Evolutionary conservation across 2,329 filamentous ascomycete genomes (phyloP), one percentile per base, ranked within the genome.

Genomic region (Drechslerella dactyloides): DNA sequence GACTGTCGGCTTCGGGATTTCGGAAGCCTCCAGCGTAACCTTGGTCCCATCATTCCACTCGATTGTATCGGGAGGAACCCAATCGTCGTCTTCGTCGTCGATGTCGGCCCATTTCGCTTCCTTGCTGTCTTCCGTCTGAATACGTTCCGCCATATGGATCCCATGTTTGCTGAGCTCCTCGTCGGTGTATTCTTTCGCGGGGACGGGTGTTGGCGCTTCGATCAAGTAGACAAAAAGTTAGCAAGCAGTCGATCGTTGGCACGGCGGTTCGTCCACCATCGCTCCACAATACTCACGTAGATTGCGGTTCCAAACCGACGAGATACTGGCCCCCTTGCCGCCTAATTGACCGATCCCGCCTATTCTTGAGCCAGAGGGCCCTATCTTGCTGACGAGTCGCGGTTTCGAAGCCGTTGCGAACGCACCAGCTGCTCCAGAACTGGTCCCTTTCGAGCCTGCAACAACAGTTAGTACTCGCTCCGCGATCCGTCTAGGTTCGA

Each of bases 11-110:
- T 78, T 72, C 23, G 78, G 77, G 58, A 87, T 86, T 42, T 88
- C 86, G 56, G 83, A 81, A 73, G 87, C 85, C 15, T 89, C 86
- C 15, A 93, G 82, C 4, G 87, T 90, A 35, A 89, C 89, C 79
- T 93, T 93, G 54, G 90, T 94, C 60, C 90, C 90, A 79, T 96
- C 91, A 77, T 90, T 90, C 91, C 91, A 96, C 69, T 90, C 90
- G 75, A 94, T 91, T 58, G 89, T 87, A 74, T 94, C 90, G 1
- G 90, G 90, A 4, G 68, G 68, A 13, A 88, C 89, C 89, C 90
- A 93, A 77, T 93, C 90, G 40, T 94, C 91, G 76, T 93, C 90
- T 74, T 94, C 90, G 66, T 94, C 91, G 73, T 94, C 91, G 70
- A 93, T 93, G 77, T 96, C 91, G 23, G 90, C 91, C 91, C 91